Evolutionary conservation across 306 rosid species (phyloP), one percentile per base, ranked within the genome.

Genomic region (Abrus precatorius): DNA sequence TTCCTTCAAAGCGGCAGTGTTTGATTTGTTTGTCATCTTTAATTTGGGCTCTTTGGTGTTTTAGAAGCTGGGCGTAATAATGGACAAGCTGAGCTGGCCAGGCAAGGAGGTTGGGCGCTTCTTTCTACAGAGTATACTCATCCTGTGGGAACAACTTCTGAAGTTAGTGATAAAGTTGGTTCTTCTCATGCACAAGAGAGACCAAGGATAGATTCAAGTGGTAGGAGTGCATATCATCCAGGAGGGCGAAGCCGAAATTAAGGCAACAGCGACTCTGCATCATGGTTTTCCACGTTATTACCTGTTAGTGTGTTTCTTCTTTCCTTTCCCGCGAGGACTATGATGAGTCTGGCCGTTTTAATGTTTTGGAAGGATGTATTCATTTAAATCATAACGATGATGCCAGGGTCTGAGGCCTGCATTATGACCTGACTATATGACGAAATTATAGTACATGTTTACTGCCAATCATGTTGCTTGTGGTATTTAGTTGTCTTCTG

Each of bases 71-170:
- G 86, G 49, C 52, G 77, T 40, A 55, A 10, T 9, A 41, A 84
- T 33, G 83, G 89, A 40, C 85, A 78, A 32, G 63, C 34, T 75
- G 88, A 49, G 79, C 87, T 34, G 69, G 56, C 75, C 1, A 30
- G 86, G 40, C 81, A 49, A 55, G 86, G 90, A 48, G 96, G 87
- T 38, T 79, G 86, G 94, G 90, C 91, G 5, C 94, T 93, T 49
- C 96, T 96, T 66, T 86, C 87, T 20, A 73, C 78, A 1, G 92
- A 91, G 81, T 28, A 10, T 11, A 40, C n/a, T 38, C 81, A 83
- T 74, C 69, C 62, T 8, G 49, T 38, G 29, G 81, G 79, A 53
- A 56, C 78, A 41, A 75, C 80, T 7, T 43, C 84, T 34, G 87
- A 82, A 69, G 36, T 28, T 29, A 55, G 75, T 61, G 80, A 75